A percentile compares a stretch with the other conserved stretches of the same genome.
phyloP scores from a whole-genome alignment of 257 asterid genomes.

The Capsicum pubescens region DNA sequence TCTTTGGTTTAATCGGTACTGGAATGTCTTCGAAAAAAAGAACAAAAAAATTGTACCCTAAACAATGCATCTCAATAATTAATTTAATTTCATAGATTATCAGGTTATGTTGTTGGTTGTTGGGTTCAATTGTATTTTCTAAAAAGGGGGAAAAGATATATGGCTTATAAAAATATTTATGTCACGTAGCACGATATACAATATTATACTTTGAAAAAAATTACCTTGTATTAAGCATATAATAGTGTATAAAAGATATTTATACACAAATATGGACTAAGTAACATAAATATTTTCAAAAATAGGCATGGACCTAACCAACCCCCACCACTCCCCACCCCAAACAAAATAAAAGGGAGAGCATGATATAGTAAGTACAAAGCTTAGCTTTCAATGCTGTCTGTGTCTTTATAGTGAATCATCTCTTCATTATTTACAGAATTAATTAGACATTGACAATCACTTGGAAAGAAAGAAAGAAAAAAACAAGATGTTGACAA shows the following conservation, averaged over 20 bases:
- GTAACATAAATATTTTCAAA: too few relatives aligned
- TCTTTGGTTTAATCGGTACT: background rate
- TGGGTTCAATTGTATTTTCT: background rate
- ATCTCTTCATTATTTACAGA: background rate
- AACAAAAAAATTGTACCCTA: background rate
- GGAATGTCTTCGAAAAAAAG: background rate
- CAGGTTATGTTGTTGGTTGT: background rate
- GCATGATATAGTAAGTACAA: background rate
- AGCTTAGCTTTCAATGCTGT: slow-evolving; percentile 18
- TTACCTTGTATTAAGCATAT: too few relatives aligned
- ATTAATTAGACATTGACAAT: background rate
- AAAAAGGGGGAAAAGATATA: background rate
- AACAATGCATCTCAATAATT: background rate
- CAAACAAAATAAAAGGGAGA: too few relatives aligned
- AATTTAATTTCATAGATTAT: background rate
- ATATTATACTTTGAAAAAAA: too few relatives aligned
- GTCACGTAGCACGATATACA: too few relatives aligned
- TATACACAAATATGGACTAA: too few relatives aligned
- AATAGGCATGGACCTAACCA: too few relatives aligned
- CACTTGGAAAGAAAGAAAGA: background rate
- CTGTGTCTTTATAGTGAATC: background rate
- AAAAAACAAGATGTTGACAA: background rate
- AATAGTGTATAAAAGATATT: too few relatives aligned
- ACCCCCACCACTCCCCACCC: too few relatives aligned
- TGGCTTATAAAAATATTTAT: too few relatives aligned